These are phyloP conservation scores for Aspergillus sp. DNA, from an alignment of 2,329 filamentous ascomycete genomes.

Conservation along the genomic window DNA sequence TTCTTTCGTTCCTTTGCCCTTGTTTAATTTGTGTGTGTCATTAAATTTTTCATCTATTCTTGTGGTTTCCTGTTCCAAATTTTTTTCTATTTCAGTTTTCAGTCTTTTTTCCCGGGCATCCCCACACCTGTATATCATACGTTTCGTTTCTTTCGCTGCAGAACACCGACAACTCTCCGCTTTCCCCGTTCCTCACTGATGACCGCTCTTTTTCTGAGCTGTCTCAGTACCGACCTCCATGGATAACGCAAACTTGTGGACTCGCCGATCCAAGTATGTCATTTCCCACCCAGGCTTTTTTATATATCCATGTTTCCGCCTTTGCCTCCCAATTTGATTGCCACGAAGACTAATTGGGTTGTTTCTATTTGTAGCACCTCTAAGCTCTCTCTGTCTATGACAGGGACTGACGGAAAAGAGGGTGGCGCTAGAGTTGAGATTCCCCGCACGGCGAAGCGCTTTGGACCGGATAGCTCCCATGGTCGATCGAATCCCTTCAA, in stretches of 20 bases:
- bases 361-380: constrained; percentile 58
- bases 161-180: constrained; percentile 23
- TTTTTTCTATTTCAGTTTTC: constrained; percentile 8
- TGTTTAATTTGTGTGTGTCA: constrained; percentile 8
- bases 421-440: constrained; percentile 54
- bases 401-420: constrained; percentile 57
- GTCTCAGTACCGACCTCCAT: constrained; percentile 39
- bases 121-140: constrained; percentile 7
- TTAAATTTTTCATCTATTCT: constrained; percentile 1
- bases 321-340: constrained; percentile 2
- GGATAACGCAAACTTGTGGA: constrained; percentile 54
- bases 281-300: background rate
- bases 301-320: constrained; percentile 5
- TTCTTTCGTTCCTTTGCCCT: constrained; percentile 6
- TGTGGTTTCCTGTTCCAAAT: constrained; percentile 2
- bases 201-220: constrained; percentile 38
- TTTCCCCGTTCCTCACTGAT: constrained; percentile 28
- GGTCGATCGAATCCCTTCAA: constrained; percentile 76
- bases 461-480: constrained; percentile 71
- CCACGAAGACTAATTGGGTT: background rate
- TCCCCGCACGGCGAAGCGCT: constrained; percentile 71
- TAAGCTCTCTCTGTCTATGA: constrained; percentile 88
- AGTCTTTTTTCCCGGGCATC: constrained; percentile 5
- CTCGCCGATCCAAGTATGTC: constrained; percentile 49
- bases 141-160: background rate